Percentiles rank a stretch among this genome's conserved stretches.
These are phyloP conservation scores for Termitomyces sp. DNA, from an alignment of 1,284 basidiomycete genomes.

Conservation along the genomic window DNA sequence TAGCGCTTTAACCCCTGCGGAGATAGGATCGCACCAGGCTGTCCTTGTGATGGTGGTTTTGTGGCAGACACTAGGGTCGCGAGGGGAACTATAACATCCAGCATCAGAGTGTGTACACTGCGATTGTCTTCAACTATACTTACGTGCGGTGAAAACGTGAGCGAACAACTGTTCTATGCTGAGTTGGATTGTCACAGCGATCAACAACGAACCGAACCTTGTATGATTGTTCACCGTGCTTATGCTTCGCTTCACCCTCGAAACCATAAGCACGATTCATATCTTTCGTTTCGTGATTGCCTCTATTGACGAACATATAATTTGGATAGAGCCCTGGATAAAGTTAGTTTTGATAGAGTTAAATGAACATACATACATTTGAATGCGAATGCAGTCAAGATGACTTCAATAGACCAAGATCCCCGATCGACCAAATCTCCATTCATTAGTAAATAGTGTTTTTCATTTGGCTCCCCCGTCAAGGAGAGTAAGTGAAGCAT, in stretches of 20 bases:
- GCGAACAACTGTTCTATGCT: slow-evolving; percentile 70
- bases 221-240: slow-evolving; percentile 89
- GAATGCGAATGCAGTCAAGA: slow-evolving; percentile 89
- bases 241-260: slow-evolving; percentile 94
- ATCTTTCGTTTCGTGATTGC: slow-evolving; percentile 96
- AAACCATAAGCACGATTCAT: slow-evolving; percentile 90
- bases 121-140: slow-evolving; percentile 27
- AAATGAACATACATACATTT: slow-evolving; percentile 60
- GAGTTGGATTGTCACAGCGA: not conserved
- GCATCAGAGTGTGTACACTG: slow-evolving; percentile 7
- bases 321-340: slow-evolving; percentile 79
- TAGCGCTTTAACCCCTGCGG: slow-evolving; percentile 82
- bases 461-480: slow-evolving; percentile 79
- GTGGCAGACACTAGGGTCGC: slow-evolving; percentile 82
- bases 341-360: slow-evolving; percentile 4
- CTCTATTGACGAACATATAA: slow-evolving; percentile 87
- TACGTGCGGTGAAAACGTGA: slow-evolving; percentile 85
- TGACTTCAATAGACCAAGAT: slow-evolving; percentile 96
- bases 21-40: slow-evolving; percentile 64
- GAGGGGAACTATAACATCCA: slow-evolving; percentile 68
- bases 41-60: slow-evolving; percentile 47
- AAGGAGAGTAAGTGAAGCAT: slow-evolving; percentile 83
- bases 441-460: slow-evolving; percentile 88
- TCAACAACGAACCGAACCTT: slow-evolving; percentile 46
- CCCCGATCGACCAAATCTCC: slow-evolving; percentile 97